Base-by-base conservation (phyloP, 805 yeast genomes). In the Candida corydali region DNA sequence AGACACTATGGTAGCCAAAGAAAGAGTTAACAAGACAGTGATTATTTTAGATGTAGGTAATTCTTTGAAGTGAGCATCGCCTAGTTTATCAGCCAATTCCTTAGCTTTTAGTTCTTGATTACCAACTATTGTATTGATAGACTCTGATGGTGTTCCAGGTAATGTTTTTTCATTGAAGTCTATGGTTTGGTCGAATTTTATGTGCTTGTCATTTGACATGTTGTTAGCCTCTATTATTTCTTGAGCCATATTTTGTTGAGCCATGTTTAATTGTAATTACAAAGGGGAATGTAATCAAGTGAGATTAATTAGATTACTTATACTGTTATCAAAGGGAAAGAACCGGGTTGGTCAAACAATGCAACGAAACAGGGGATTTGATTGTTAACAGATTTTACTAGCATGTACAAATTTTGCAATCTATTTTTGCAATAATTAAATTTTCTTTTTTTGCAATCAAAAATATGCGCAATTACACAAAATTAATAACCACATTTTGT, bases 31-130 rank as follows among this genome's bases (percentile, higher is more conserved):
- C 23, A 71, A 52, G 24, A 70, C 61, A 1, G 62, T 43, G 1
- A 71, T 37, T 23, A 71, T 54, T 37, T 60, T 54, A 33, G 49
- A 61, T 3, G 46, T 45, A 8, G 73, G 70, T 19, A 70, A 52
- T 4, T 63, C 39, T 41, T 69, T 67, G 34, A 60, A 48, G 41
- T 71, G 76, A 8, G 66, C 62, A 40, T 69, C 66, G 1, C 69
- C 70, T 14, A 65, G 40, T 34, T 50, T 50, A n/a, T 56, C 59
- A 14, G 49, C 44, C 10, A 45, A 34, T 7, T 28, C 36, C 12
- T 19, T 19, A 5, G 25, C 25, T 17, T 20, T 17, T 26, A 26
- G 11, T 20, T 34, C 28, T n/a, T 25, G 37, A 16, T 22, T 26
- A 19, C 19, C 25, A 7, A 31, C 24, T 8, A 20, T 17, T 12